Conservation (phyloP, 345 rosid genomes). For the Gossypium turneri region DNA sequence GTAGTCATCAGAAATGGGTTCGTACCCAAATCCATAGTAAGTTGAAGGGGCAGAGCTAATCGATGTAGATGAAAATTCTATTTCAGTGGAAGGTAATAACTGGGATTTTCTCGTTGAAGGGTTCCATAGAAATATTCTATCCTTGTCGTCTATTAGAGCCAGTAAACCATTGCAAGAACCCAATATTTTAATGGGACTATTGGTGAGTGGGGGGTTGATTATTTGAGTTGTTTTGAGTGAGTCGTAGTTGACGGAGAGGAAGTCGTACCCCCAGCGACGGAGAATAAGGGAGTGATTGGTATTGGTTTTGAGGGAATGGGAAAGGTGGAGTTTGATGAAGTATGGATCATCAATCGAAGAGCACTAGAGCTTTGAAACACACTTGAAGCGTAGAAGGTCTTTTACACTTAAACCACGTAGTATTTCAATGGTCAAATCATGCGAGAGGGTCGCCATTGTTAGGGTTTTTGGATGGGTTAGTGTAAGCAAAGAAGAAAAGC, state of each 20-base stretch:
- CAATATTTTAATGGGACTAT: conserved; percentile 25
- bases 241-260: conserved; percentile 19
- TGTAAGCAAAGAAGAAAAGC: too few relatives aligned
- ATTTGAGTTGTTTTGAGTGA: conserved; percentile 10
- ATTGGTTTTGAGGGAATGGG: not conserved
- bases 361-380: conserved; percentile 25
- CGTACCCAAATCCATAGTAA: conserved; percentile 42
- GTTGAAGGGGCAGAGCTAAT: too few relatives aligned
- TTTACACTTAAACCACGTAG: conserved; percentile 26
- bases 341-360: conserved; percentile 23
- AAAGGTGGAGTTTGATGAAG: conserved; percentile 16
- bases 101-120: conserved; percentile 28
- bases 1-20: conserved; percentile 29
- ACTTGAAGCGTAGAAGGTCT: conserved; percentile 34
- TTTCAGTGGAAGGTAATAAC: not conserved
- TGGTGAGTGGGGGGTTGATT: too few relatives aligned
- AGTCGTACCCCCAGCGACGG: not conserved
- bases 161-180: conserved; percentile 44
- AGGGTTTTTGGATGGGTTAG: not conserved
- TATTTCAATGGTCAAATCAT: not conserved
- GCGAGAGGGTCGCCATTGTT: not conserved
- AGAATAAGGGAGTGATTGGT: conserved; percentile 18
- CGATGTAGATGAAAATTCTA: not conserved
- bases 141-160: conserved; percentile 24
- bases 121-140: conserved; percentile 31